phyloP scores from a whole-genome alignment of 2,329 filamentous ascomycete genomes.

The Penicillium palitans region DNA sequence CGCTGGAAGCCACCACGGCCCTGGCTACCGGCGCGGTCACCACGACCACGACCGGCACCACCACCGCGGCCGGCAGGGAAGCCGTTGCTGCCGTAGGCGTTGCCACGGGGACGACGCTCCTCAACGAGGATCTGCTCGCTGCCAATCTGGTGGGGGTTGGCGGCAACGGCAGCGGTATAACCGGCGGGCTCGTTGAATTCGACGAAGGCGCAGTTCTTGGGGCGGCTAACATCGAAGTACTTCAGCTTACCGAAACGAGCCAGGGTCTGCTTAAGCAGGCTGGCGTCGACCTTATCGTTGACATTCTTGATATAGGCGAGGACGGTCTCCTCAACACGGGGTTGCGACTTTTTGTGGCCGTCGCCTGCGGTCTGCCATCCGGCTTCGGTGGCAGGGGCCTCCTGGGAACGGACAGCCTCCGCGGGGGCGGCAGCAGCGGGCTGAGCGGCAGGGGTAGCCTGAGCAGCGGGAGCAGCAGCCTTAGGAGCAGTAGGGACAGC shows the following conservation, averaged over 20 bases:
- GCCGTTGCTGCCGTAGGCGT: slow-evolving; percentile 68
- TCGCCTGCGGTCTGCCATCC: slow-evolving; percentile 87
- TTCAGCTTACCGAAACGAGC: slow-evolving; percentile 66
- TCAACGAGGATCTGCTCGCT: slow-evolving; percentile 83
- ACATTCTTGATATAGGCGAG: slow-evolving; percentile 96
- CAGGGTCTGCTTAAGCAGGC: slow-evolving; percentile 69
- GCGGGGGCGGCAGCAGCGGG: slow-evolving; percentile 38
- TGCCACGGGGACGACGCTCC: slow-evolving; percentile 77
- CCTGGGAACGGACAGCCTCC: slow-evolving; percentile 61
- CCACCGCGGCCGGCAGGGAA: slow-evolving; percentile 63
- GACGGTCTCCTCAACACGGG: slow-evolving; percentile 70
- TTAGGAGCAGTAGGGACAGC: slow-evolving; percentile 34
- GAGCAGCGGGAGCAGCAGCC: slow-evolving; percentile 33
- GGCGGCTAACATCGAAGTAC: slow-evolving; percentile 65
- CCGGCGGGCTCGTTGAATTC: slow-evolving; percentile 81
- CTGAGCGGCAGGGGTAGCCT: slow-evolving; percentile 35
- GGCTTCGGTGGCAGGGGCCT: slow-evolving; percentile 68
- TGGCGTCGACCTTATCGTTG: slow-evolving; percentile 78
- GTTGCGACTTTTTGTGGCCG: slow-evolving; percentile 80
- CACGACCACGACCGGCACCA: slow-evolving; percentile 65
- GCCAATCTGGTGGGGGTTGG: slow-evolving; percentile 83
- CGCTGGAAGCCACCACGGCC: slow-evolving; percentile 67
- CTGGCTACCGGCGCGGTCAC: slow-evolving; percentile 65
- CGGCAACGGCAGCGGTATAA: slow-evolving; percentile 77
- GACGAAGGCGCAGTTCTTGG: slow-evolving; percentile 96